Evolutionary conservation across 2,329 filamentous ascomycete species (phyloP), one percentile per base, ranked within the genome.

Genomic region (Grosmannia clavigera): DNA sequence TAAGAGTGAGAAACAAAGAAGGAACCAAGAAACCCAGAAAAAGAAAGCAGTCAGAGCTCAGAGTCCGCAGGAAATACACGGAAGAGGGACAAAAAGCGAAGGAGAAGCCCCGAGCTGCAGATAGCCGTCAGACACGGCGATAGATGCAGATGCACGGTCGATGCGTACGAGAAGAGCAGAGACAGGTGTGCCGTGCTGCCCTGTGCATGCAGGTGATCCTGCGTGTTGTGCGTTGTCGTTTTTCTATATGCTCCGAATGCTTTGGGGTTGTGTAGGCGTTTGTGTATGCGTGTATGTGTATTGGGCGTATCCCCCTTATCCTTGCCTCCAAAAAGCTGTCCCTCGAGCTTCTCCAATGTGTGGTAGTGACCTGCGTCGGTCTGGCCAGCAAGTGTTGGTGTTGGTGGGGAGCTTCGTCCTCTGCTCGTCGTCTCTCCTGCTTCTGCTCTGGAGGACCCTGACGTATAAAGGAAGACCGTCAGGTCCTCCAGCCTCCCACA

Each of bases 391-490:
- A 11, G 19, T 11, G 52, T 14, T 60, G 50, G 29, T 31, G 22
- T 27, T 38, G 27, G 33, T 40, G 38, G 38, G 38, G 38, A 40
- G 14, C 38, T 40, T 40, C 38, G 38, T 40, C 38, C 38, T 40
- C 14, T 14, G 16, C 46, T 58, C 40, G 6, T 33, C 25, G 56
- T 50, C 52, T 35, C 50, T 33, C 38, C 38, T 40, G 25, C 35
- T 55, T 9, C 31, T 33, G 10, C 22, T 16, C 55, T 56, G 55
- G 54, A 55, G 51, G 60, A 55, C 53, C 55, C 40, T 58, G 56
- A 46, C 52, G 58, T 63, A 61, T 61, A 62, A 62, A 61, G 46
- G 55, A 56, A 48, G 55, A 33, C 50, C 52, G 58, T 29, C 57
- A 58, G 40, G 31, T 29, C 40, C 54, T 59, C 43, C 57, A 55